Base-by-base conservation (phyloP, 768 basidiomycete species). In the Trametes elegans region DNA sequence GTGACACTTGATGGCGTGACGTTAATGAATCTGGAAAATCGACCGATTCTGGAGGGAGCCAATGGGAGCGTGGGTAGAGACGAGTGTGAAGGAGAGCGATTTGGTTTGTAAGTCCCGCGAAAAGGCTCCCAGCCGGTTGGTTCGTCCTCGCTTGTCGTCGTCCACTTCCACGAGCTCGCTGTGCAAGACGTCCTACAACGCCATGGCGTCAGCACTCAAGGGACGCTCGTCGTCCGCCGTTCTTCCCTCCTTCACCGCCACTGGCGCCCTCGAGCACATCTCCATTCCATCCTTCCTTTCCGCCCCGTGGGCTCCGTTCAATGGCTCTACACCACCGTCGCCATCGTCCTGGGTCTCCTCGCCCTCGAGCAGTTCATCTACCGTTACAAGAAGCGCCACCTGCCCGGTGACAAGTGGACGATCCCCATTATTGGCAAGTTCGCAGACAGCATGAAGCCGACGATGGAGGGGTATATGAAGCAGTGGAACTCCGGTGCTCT, bases 341-440 rank as follows among this genome's bases (percentile, higher is more conserved):
- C 83, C 35, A 69, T 96, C 64, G 61, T 97, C 55, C 70, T 82
- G 46, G 76, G 87, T 11, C 81, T 99, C 36, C 84, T 99, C 45
- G 74, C 83, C 41, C 77, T 96, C 49, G 96, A 99, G 67, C 94
- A 97, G 74, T 76, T 81, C 28, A 81, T 94, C 18, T 99, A 96
- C 71, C 78, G 96, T 31, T 80, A 79, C 67, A 95, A 97, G 75
- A 98, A 98, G 67, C 81, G 79, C 18, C 82, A 88, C 63, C 80
- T 98, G 7, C 94, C 96, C 0, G 96, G 96, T 6, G 83, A 79
- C 41, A 77, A 71, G 67, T 98, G 93, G 94, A 97, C 93, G 11
- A 94, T 97, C 60, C 97, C 97, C n/a, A 65, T 99, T 65, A 98
- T 99, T 52, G 97, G 97, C 53, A 94, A 94, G 71, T 97, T 98